Evolutionary conservation across 768 basidiomycete genomes (phyloP), one percentile per base, ranked within the genome.

Genomic region (Pleurotus cornucopiae): DNA sequence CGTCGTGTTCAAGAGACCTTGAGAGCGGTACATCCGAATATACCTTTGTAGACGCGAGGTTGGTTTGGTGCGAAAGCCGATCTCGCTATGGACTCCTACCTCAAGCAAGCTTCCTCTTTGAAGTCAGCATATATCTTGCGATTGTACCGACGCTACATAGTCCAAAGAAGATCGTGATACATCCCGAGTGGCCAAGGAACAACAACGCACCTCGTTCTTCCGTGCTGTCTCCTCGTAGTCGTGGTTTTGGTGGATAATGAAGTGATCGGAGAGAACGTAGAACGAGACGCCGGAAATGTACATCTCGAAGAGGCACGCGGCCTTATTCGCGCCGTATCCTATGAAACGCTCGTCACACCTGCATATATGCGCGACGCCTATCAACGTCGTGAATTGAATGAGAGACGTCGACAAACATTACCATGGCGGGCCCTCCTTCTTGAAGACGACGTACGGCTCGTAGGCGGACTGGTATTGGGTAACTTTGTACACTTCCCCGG

Each of bases 261-360:
- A 95, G 68, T 95, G 91, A 67, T 94, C 91, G 9, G 86, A 75
- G 11, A 94, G 79, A 23, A 95, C 89, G 65, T 86, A 91, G 69
- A 84, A 94, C 20, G 85, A 85, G 39, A 93, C 80, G 2, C 93
- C 93, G 11, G 90, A 85, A 5, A 95, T 74, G 71, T 91, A 92
- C 83, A 95, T 90, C 67, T 93, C 93, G 66, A 88, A 94, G 38
- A 94, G 76, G 65, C 93, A 94, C 7, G 94, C 92, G 1, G 93
- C 93, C 68, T 95, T 95, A 75, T 95, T 95, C 1, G 85, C 91
- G 3, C 93, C 93, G 67, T 94, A 94, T 1, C 93, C 93, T 46
- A 93, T 79, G 64, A 95, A 95, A 34, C 91, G 82, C 66, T 94
- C 91, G 63, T 94, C 91, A 63, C 92, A 94, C 91, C 91, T 92